Percentiles rank a stretch among this genome's conserved stretches.
phyloP scores from a whole-genome alignment of 176 grass and related monocot genomes.

The Elaeis guineensis region DNA sequence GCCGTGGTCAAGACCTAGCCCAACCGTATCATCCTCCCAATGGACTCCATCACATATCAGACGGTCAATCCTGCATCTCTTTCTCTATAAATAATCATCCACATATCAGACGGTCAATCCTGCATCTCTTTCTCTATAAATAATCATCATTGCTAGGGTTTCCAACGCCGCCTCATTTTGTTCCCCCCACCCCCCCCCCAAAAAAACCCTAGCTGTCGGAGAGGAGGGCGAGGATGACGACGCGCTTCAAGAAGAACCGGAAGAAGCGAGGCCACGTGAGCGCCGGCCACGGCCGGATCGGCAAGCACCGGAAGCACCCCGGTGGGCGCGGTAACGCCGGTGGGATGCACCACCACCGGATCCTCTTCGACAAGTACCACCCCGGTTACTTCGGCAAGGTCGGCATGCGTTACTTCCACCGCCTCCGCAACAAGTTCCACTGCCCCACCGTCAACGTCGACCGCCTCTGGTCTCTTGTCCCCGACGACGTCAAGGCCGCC shows the following conservation, averaged over 20 bases:
- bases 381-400: constrained; percentile 90
- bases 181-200: no score
- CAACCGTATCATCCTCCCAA: no score
- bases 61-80: no score
- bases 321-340: constrained; percentile 87
- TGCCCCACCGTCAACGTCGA: constrained; percentile 64
- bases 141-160: no score
- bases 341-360: constrained; percentile 96
- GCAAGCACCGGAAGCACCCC: constrained; percentile 95
- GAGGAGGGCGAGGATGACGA: constrained; percentile 45
- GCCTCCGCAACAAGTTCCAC: constrained; percentile 78
- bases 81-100: no score
- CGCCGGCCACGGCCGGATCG: constrained; percentile 77
- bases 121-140: no score
- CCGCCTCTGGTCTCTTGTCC: constrained; percentile 74
- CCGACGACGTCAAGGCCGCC: constrained; percentile 36
- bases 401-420: constrained; percentile 95
- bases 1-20: no score
- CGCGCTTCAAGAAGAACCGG: constrained; percentile 83
- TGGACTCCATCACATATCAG: no score
- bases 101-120: no score
- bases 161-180: no score
- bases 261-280: constrained; percentile 94
- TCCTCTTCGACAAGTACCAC: constrained; percentile 98
- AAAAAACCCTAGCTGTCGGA: no score